A percentile compares a stretch with the other conserved stretches of the same genome.
phyloP scores from a whole-genome alignment of 176 grass and related monocot species.

The Bothriochloa decipiens region DNA sequence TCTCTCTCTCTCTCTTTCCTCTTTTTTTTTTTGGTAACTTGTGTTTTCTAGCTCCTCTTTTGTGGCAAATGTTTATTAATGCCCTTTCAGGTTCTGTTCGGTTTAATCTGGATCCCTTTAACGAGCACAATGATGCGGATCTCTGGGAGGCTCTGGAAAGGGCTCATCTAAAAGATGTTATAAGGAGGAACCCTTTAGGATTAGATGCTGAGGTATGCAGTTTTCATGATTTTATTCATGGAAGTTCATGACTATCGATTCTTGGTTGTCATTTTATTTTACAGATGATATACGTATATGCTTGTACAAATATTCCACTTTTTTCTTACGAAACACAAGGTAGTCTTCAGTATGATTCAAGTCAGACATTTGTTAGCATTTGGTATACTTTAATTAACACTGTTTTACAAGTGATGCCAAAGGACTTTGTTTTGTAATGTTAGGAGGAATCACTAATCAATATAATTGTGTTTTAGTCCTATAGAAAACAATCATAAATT shows the following conservation, averaged over 20 bases:
- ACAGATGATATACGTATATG: not conserved
- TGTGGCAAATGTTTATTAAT: conserved; percentile 23
- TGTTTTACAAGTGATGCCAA: not conserved
- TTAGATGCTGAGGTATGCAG: conserved; percentile 85
- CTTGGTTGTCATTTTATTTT: not conserved
- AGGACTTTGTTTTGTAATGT: not conserved
- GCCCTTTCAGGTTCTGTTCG: conserved; percentile 75
- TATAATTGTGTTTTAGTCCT: conserved; percentile 7
- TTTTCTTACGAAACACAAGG: not conserved
- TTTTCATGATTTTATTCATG: conserved; percentile 40
- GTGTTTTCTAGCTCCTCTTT: not conserved
- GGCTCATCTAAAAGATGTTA: conserved; percentile 97
- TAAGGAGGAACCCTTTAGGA: conserved; percentile 82
- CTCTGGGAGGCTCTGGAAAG: conserved; percentile 97
- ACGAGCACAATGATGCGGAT: conserved; percentile 98
- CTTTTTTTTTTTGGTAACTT: conserved; percentile 19
- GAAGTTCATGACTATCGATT: not conserved
- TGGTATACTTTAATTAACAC: conserved; percentile 16
- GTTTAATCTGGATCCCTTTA: conserved; percentile 99
- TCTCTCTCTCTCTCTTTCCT: conserved; percentile 2
- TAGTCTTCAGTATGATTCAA: conserved; percentile 17
- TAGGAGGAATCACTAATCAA: conserved; percentile 20
- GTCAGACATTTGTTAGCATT: conserved; percentile 4
- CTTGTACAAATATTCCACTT: not conserved
- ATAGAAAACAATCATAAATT: not conserved